Base-by-base conservation (phyloP, 2,329 filamentous ascomycete genomes). In the Alternaria sp. region DNA sequence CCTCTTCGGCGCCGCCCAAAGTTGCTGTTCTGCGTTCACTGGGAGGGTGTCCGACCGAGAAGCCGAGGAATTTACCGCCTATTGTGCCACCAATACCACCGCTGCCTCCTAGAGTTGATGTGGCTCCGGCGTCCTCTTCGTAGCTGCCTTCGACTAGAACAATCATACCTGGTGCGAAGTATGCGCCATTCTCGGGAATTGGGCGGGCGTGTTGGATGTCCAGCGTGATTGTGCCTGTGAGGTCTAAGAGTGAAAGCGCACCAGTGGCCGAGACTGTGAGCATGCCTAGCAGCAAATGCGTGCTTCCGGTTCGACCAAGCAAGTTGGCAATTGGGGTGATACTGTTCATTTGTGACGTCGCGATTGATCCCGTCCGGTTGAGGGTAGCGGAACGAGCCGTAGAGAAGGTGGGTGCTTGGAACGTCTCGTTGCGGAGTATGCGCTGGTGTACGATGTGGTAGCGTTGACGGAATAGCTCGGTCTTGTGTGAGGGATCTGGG, bases 141-240 rank as follows among this genome's bases (percentile, higher is more conserved):
- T 99, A 99, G n/a, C 95, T 89, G 7, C 96, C 96, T 73, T 99
- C 96, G 0, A 97, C 89, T 0, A 99, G 86, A 4, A 98, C 92
- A 51, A 99, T 92, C 93, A 98, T 98, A 4, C 96, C 96, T 0
- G 96, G 94, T 6, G 91, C 89, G 75, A 97, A 97, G 91, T 93
- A 99, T 5, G 92, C 91, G 23, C 92, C 93, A 74, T 95, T 90
- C 63, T 93, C 90, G 0, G 94, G 94, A 59, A 97, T 90, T 13
- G 91, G 89, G 21, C 90, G 89, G 0, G 95, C 93, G 73, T 95
- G 91, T 19, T 89, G 87, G 11, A 98, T 82, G 70, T 98, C 93
- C 2, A 99, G 84, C 3, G 88, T 86, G 71, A 99, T 97, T 56
- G 92, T 95, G 17, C 95, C 96, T 0, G 93, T 95, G 28, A 96